Base-by-base conservation (phyloP, 2,329 filamentous ascomycete genomes). In the Aspergillus ruber region DNA sequence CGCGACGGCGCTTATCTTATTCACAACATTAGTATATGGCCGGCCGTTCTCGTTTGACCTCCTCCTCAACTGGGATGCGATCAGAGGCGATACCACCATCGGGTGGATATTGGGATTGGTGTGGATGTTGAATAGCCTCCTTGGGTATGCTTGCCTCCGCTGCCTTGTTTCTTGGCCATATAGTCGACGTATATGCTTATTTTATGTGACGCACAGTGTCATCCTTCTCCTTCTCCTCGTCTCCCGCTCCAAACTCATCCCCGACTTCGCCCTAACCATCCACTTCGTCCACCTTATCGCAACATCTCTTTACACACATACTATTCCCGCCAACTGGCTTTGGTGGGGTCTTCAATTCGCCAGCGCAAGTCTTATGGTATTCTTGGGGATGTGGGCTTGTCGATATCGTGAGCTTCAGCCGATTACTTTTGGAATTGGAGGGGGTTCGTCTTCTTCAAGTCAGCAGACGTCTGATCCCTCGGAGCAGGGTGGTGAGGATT, bases 211-310 rank as follows among this genome's bases (percentile, higher is more conserved):
- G 25, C 10, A 10, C 62, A 97, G 91, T 64, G 82, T 88, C 38
- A 82, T 94, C 49, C 86, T 89, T 38, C 85, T 96, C 49, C 82
- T 95, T 44, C 72, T 91, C 46, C 75, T 97, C 49, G 82, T 98
- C 56, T 84, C 85, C 17, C 88, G 93, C 52, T 93, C 86, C 42
- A 97, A 97, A 68, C 85, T 97, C 51, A 87, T 97, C 44, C 89
- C 89, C 56, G 93, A 98, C 71, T 98, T 97, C 67, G 88, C 89
- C 27, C 74, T 96, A 20, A 95, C 91, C 2, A 80, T 96, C 15
- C 89, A 95, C 72, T 80, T 87, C 65, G 74, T 95, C 38, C 88
- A 95, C 66, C 79, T 95, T 45, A 54, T 93, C 59, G 69, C 88
- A 59, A 87, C 88, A 23, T 84, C 83, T 17, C 66, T 95, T 29